These are phyloP conservation scores for Malus fusca DNA, from an alignment of 306 rosid species.

Conservation along the genomic window DNA sequence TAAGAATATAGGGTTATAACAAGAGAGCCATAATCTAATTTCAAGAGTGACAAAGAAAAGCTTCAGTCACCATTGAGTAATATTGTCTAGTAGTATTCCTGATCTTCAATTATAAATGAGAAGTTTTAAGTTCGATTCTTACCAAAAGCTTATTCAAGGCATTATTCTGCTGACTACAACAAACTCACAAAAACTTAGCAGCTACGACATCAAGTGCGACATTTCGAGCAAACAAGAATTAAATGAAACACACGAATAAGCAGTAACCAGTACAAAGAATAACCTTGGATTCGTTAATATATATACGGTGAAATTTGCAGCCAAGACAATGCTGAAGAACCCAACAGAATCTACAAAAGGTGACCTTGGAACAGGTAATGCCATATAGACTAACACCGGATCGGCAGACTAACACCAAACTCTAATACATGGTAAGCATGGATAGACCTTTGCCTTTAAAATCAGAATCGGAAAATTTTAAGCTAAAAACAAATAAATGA, in stretches of 20 bases:
- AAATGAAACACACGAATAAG: neutral
- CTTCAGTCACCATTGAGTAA: too few species aligned
- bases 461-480: neutral
- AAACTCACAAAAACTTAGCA: neutral
- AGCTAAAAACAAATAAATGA: neutral
- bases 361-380: neutral
- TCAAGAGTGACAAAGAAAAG: too few species aligned
- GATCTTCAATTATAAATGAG: too few species aligned
- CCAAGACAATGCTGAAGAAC: neutral
- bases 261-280: slow-evolving; percentile 3
- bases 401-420: neutral
- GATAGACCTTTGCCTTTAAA: neutral
- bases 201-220: neutral
- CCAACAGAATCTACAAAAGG: slow-evolving; percentile 3
- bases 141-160: too few species aligned
- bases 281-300: slow-evolving; percentile 21
- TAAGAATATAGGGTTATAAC: too few species aligned
- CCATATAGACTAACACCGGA: neutral
- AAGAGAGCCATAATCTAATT: too few species aligned
- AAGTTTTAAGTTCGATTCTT: too few species aligned
- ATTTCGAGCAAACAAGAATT: neutral
- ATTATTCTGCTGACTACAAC: neutral
- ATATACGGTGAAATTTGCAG: slow-evolving; percentile 19
- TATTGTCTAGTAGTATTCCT: too few species aligned
- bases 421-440: neutral